These are phyloP conservation scores for Neurospora sp. DNA, from an alignment of 495 filamentous ascomycete species.

Conservation along the genomic window DNA sequence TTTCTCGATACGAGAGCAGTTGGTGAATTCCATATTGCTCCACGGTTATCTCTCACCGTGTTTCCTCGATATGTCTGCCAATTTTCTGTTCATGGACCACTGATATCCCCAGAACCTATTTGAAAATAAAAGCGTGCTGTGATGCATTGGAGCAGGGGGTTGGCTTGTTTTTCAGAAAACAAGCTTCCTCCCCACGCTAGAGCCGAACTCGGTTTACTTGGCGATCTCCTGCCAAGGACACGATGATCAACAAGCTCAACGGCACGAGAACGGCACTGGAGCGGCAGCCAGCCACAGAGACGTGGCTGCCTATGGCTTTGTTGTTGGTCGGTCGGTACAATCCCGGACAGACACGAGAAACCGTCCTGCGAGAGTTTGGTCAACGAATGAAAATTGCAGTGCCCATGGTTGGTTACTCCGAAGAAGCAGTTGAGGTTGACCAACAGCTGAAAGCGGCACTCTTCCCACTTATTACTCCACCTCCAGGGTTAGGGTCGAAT, in stretches of 20 bases:
- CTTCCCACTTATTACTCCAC: background rate
- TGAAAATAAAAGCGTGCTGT: no score
- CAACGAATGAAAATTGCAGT: background rate
- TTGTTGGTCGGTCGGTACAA: background rate
- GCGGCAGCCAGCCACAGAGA: background rate
- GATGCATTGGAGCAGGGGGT: background rate
- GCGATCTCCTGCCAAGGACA: background rate
- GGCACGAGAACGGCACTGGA: background rate
- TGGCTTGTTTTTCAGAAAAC: background rate
- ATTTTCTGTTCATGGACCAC: background rate
- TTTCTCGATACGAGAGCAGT: background rate
- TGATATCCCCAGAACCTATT: background rate
- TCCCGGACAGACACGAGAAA: background rate
- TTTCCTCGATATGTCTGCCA: background rate
- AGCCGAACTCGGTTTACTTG: background rate
- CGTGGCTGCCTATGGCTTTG: background rate
- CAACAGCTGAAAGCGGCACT: background rate
- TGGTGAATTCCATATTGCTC: background rate
- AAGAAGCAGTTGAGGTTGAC: background rate
- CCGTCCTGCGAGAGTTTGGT: background rate
- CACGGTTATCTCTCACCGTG: background rate
- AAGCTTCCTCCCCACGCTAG: background rate
- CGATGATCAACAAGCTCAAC: background rate
- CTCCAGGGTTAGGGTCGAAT: background rate
- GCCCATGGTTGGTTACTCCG: background rate